These are phyloP conservation scores for Raphanus sativus DNA, from an alignment of 345 rosid genomes.

Conservation along the genomic window DNA sequence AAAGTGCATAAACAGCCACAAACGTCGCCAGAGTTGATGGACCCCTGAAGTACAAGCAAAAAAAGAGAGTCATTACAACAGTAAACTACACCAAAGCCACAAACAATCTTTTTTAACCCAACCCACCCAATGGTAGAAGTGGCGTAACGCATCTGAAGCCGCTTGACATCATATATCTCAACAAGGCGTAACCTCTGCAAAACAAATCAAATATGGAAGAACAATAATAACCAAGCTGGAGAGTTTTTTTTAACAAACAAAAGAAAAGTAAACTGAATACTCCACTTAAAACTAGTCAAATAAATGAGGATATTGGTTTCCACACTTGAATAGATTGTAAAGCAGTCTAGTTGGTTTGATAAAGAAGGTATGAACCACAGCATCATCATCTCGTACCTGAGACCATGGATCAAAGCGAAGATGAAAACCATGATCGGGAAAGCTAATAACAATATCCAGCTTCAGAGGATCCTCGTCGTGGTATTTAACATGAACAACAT, in stretches of 20 bases:
- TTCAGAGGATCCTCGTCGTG: conserved; percentile 93
- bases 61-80: not conserved
- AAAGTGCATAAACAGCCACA: conserved; percentile 88
- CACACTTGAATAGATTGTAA: not conserved
- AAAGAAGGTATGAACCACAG: not conserved
- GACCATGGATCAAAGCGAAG: conserved; percentile 98
- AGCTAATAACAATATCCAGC: conserved; percentile 82
- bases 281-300: not conserved
- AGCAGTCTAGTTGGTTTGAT: not conserved
- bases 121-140: conserved; percentile 83
- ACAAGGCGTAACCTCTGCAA: conserved; percentile 79
- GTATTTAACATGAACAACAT: conserved; percentile 92
- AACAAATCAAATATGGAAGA: conserved; percentile 27
- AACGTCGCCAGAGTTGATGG: conserved; percentile 87
- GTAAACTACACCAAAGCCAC: conserved; percentile 13
- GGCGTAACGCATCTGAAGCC: conserved; percentile 92
- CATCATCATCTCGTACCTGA: conserved; percentile 53
- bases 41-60: conserved; percentile 49
- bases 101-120: conserved; percentile 17
- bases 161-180: conserved; percentile 84
- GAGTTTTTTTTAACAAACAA: not conserved
- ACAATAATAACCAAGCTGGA: not conserved
- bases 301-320: not conserved
- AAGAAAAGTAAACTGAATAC: not conserved
- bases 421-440: conserved; percentile 98